phyloP scores from a whole-genome alignment of 805 yeast genomes.

The Candida khao-thaluensis region DNA sequence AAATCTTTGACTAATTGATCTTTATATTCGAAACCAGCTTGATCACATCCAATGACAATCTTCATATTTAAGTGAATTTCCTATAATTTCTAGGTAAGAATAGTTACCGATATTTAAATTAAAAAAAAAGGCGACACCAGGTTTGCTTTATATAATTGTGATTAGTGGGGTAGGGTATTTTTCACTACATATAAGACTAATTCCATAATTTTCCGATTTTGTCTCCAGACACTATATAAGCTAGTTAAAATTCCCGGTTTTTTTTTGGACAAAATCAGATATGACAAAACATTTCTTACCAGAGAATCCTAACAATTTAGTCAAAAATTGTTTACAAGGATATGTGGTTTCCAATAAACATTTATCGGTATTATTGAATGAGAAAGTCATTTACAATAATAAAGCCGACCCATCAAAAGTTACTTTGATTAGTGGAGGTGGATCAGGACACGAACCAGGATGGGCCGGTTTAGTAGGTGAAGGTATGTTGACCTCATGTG shows the following conservation, averaged over 20 bases:
- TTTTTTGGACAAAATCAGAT: too few species aligned
- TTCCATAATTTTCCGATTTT: conserved; percentile 4
- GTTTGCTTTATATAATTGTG: conserved; percentile 2
- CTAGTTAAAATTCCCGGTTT: neutral
- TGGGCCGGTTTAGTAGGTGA: conserved; percentile 39
- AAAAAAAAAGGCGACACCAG: neutral
- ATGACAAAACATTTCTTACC: conserved; percentile 44
- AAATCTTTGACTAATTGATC: conserved; percentile 36
- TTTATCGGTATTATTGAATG: conserved; percentile 35
- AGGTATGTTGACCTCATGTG: conserved; percentile 40
- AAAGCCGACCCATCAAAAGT: conserved; percentile 24
- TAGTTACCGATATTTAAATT: neutral
- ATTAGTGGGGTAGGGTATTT: conserved; percentile 10
- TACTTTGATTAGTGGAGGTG: conserved; percentile 40
- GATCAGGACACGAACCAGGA: conserved; percentile 46
- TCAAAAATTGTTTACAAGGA: conserved; percentile 37
- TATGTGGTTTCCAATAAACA: conserved; percentile 37
- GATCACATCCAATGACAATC: conserved; percentile 43
- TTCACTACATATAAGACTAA: neutral
- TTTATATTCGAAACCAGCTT: conserved; percentile 46
- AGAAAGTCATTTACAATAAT: conserved; percentile 38
- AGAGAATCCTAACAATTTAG: conserved; percentile 31
- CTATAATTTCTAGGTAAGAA: too few species aligned
- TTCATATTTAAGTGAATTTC: conserved; percentile 14
- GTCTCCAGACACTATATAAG: conserved; percentile 9